phyloP scores from a whole-genome alignment of 2,329 filamentous ascomycete species.

The Elsinoe arachidis region DNA sequence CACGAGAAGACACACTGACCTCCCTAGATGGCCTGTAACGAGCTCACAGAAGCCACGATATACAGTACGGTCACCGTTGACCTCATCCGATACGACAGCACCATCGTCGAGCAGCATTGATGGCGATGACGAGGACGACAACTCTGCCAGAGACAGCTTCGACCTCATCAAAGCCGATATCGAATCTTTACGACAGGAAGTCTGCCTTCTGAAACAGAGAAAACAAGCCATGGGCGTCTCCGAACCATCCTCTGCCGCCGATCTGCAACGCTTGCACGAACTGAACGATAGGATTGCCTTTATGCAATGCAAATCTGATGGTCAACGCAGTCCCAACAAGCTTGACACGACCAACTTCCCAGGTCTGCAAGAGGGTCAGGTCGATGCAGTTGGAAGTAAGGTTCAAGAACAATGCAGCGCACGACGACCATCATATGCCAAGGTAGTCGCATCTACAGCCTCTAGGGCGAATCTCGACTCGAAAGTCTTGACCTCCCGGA shows the following conservation, averaged over 20 bases:
- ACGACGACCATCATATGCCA: conserved; percentile 7
- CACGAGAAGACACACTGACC: neutral
- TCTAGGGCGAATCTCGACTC: no score
- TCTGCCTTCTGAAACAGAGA: conserved; percentile 13
- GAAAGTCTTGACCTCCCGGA: no score
- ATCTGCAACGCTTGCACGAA: conserved; percentile 2
- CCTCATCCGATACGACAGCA: neutral
- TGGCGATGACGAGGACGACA: conserved; percentile 5
- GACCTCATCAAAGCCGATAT: conserved; percentile 20
- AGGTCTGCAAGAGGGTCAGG: neutral
- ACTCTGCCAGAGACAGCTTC: conserved; percentile 14
- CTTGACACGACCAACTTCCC: neutral
- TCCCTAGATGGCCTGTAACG: neutral
- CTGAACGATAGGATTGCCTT: conserved; percentile 1
- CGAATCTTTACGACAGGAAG: conserved; percentile 19
- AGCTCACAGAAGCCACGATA: neutral
- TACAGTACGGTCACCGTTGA: neutral
- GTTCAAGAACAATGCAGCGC: neutral
- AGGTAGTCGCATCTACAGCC: neutral
- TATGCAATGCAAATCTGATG: neutral
- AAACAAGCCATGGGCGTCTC: neutral
- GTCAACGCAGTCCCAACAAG: neutral
- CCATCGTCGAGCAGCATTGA: neutral
- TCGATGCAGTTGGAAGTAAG: neutral
- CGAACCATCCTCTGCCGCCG: neutral